phyloP scores from a whole-genome alignment of 805 yeast genomes.

The Teunomyces lycoperdinae region DNA sequence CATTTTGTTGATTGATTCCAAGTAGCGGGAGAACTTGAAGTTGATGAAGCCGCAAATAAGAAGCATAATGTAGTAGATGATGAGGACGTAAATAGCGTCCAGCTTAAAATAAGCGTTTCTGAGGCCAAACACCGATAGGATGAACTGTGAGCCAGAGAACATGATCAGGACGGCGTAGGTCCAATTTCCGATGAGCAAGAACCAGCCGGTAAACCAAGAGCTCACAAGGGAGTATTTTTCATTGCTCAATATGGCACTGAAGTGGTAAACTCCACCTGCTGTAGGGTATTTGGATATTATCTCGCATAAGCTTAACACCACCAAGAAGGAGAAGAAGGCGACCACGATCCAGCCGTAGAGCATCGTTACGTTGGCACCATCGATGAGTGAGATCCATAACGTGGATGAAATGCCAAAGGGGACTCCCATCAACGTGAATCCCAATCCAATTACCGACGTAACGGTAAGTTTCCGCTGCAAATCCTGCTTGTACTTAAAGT shows the following conservation, averaged over 20 bases:
- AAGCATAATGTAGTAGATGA: constrained; percentile 56
- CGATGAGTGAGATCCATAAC: constrained; percentile 64
- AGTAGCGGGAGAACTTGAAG: constrained; percentile 53
- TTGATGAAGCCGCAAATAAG: constrained; percentile 61
- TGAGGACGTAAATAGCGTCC: constrained; percentile 53
- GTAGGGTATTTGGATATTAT: constrained; percentile 75
- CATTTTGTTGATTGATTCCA: constrained; percentile 62
- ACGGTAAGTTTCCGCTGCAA: constrained; percentile 66
- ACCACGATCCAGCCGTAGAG: constrained; percentile 73
- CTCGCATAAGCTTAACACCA: constrained; percentile 73
- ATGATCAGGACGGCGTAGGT: constrained; percentile 71
- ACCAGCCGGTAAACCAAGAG: constrained; percentile 82
- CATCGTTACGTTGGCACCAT: constrained; percentile 77
- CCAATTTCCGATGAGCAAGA: constrained; percentile 71
- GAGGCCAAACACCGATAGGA: constrained; percentile 64
- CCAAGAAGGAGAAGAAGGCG: constrained; percentile 58
- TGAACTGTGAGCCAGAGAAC: constrained; percentile 74
- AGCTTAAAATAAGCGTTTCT: constrained; percentile 57
- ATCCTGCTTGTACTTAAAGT: constrained; percentile 71
- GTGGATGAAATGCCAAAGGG: constrained; percentile 77
- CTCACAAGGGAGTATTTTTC: constrained; percentile 53
- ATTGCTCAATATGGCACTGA: constrained; percentile 67
- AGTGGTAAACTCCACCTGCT: constrained; percentile 74
- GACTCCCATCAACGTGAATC: constrained; percentile 79
- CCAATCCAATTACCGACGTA: constrained; percentile 70